Evolutionary conservation across 257 asterid species (phyloP), one percentile per base, ranked within the genome.

Genomic region (Rehmannia glutinosa): DNA sequence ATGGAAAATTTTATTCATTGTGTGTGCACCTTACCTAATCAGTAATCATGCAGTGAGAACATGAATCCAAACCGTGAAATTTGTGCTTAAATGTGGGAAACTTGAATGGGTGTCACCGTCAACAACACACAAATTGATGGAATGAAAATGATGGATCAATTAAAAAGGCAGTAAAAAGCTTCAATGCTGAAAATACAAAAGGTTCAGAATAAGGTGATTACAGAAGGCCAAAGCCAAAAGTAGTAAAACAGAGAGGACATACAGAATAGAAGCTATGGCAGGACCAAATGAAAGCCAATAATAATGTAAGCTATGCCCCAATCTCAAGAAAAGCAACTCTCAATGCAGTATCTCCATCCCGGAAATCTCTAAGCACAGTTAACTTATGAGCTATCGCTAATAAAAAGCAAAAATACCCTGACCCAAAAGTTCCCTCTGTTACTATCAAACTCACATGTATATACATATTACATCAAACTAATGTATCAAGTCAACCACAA

Each of bases 291-390:
- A 72, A 25, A 9, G 49, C 27, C 53, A 13, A 19, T 35, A 53
- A 64, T 10, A 30, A 64, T 13, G 15, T 36, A 63, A 49, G 33
- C 42, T 19, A 62, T 30, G 27, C 8, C 36, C 24, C 24, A 19
- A 50, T 62, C 53, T 30, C 63, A 45, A 56, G 33, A 10, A 15
- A 21, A 25, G 62, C 54, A 47, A 20, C 15, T 16, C 49, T 28
- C 30, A 21, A 16, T 47, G 17, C 39, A 43, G 65, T 52, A 28
- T 17, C 42, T 27, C 21, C 35, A 6, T 38, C 41, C 13, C 10
- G 16, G 35, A 43, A 30, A 75, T 49, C 38, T 30, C 76, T 19
- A 52, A 45, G 39, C 28, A 42, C 23, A 30, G 13, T 61, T 54
- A 51, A 20, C n/a, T 43, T 24, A 15, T 8, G 11, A 27, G 24